These are phyloP conservation scores for Choricystis sp. DNA, from an alignment of 139 green algal genomes.

Conservation along the genomic window DNA sequence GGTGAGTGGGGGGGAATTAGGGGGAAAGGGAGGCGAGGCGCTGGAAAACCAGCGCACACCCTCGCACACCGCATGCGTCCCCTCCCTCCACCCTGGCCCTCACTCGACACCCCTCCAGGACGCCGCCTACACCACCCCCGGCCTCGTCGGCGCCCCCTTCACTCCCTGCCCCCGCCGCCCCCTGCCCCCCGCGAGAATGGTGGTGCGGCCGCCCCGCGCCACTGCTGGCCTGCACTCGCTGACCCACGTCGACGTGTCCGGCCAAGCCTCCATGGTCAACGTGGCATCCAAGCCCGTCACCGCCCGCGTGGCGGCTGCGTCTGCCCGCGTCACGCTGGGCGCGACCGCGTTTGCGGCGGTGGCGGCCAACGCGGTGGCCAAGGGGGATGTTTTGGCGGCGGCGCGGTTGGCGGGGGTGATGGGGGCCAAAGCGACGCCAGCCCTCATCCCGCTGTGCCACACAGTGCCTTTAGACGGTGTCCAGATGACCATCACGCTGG, in stretches of 20 bases:
- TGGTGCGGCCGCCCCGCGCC: neutral
- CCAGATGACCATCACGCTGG: constrained; percentile 45
- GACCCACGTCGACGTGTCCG: constrained; percentile 29
- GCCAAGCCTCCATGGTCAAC: constrained; percentile 68
- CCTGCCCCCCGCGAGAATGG: too few relatives aligned
- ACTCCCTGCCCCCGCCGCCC: too few relatives aligned
- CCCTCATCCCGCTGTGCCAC: constrained; percentile 83
- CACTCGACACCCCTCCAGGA: too few relatives aligned
- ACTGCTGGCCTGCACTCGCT: constrained; percentile 5
- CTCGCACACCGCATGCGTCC: neutral
- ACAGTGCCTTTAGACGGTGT: constrained; percentile 50
- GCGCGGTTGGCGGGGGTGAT: constrained; percentile 79
- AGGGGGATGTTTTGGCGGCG: constrained; percentile 77
- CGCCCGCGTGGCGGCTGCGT: constrained; percentile 38
- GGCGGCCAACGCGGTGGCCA: constrained; percentile 43
- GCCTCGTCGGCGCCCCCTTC: too few relatives aligned
- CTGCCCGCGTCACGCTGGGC: constrained; percentile 48
- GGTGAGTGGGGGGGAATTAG: too few relatives aligned
- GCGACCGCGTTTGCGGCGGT: constrained; percentile 42
- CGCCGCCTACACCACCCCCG: too few relatives aligned
- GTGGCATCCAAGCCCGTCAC: constrained; percentile 44
- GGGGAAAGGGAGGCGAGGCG: neutral
- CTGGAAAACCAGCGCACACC: neutral
- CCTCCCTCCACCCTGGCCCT: neutral
- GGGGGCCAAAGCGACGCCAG: constrained; percentile 68